Evolutionary conservation across 106 monocot genomes (phyloP), one percentile per base, ranked within the genome.

Genomic region (Iris macrosiphon): DNA sequence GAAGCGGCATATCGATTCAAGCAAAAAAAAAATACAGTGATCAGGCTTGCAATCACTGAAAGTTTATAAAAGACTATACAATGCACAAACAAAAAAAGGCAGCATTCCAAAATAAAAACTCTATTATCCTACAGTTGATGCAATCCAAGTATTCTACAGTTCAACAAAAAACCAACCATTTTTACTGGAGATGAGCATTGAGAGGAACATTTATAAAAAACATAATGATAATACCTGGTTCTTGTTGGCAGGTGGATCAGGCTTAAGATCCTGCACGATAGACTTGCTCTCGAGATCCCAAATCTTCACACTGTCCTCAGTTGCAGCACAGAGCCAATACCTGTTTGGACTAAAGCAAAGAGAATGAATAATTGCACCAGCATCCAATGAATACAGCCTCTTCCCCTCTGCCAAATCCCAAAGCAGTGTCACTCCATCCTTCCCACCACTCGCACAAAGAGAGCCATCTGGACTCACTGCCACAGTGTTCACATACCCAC

Each of bases 231-330:
- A 35, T 35, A 60, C 42, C 60, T 60, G 42, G 30, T 60, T 60
- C 31, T 60, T 60, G 23, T 18, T 25, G 3, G 46, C 30, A 6
- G 67, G 23, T 2, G 46, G 25, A n/a, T 67, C 67, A 1, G 70
- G 61, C 54, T 62, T 70, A 35, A 70, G 53, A 45, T 70, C 70
- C 32, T 70, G 70, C 26, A 70, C 70, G 11, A 70, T 59, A 8
- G 61, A 52, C 42, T 70, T 70, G 54, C 70, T 70, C 70, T 70
- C 70, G 0, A 70, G 42, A 55, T 61, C 70, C 70, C 70, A 70
- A 19, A 70, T 70, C 61, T 70, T 70, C 21, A 70, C 45, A n/a
- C 70, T 61, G 11, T 52, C 42, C 43, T 70, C 53, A 0, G 70
- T 70, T 5, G 70, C 61, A 20, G 61, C 70, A 25, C 70, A 70